Evolutionary conservation across 768 basidiomycete genomes (phyloP).

Genomic region (Lactarius pseudohatsudake): DNA sequence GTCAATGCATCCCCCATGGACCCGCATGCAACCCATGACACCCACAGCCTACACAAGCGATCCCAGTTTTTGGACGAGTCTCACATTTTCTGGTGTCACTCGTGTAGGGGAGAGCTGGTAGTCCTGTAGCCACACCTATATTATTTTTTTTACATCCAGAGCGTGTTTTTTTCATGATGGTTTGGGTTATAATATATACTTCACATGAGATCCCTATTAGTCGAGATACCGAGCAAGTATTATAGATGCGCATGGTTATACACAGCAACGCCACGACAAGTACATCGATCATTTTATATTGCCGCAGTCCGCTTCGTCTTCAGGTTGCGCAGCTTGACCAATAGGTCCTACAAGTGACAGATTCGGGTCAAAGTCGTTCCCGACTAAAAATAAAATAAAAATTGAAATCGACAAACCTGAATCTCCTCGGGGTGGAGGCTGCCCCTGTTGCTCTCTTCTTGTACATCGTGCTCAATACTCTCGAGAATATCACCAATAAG

Average conservation of each 20-base stretch:
- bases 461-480: conserved; percentile 74
- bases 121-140: conserved; percentile 49
- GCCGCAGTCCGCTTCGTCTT: conserved; percentile 48
- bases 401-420: conserved; percentile 49
- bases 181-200: conserved; percentile 12
- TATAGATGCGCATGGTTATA: conserved; percentile 27
- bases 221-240: conserved; percentile 16
- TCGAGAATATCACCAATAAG: conserved; percentile 76
- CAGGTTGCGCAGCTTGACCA: conserved; percentile 53
- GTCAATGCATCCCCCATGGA: conserved; percentile 29
- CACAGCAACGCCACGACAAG: conserved; percentile 30
- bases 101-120: conserved; percentile 79
- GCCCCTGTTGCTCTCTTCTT: conserved; percentile 65
- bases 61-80: conserved; percentile 85
- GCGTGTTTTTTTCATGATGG: conserved; percentile 5
- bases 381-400: neutral
- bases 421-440: conserved; percentile 66
- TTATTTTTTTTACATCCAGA: neutral
- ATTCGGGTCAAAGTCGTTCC: conserved; percentile 3
- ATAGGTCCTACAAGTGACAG: conserved; percentile 34
- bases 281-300: conserved; percentile 24
- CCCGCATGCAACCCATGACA: conserved; percentile 8
- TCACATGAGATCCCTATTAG: conserved; percentile 14
- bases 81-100: conserved; percentile 87
- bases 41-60: conserved; percentile 35